Percentiles rank a stretch among this genome's conserved stretches.
phyloP scores from a whole-genome alignment of 768 basidiomycete genomes.

The Phallus indusiatus region DNA sequence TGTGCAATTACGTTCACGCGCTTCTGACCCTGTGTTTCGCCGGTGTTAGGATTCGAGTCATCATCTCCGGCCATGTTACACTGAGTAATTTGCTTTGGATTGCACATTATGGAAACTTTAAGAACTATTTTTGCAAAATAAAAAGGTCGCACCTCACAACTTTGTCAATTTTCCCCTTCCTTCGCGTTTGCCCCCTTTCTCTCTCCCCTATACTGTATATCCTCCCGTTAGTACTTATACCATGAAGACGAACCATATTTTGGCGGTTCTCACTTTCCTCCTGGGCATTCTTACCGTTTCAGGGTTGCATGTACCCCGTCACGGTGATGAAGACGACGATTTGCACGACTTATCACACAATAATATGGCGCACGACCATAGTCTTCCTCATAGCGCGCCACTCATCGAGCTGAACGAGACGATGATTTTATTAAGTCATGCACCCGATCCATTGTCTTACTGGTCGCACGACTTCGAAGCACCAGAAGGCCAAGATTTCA shows the following conservation, averaged over 20 bases:
- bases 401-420: conserved; percentile 69
- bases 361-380: conserved; percentile 26
- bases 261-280: too few relatives aligned
- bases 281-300: too few relatives aligned
- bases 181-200: background rate
- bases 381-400: conserved; percentile 30
- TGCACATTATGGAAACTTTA: background rate
- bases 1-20: too few relatives aligned
- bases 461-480: conserved; percentile 71
- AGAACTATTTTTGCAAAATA: background rate
- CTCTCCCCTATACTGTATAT: too few relatives aligned
- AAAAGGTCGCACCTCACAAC: background rate
- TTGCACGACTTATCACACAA: too few relatives aligned
- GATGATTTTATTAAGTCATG: conserved; percentile 52
- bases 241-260: too few relatives aligned
- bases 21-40: background rate
- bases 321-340: too few relatives aligned
- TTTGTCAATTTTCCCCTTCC: background rate
- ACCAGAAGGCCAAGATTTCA: conserved; percentile 26
- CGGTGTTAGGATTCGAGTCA: background rate
- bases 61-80: background rate
- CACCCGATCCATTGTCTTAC: conserved; percentile 71
- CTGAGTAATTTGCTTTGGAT: background rate
- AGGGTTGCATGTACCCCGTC: too few relatives aligned
- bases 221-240: too few relatives aligned